phyloP scores from a whole-genome alignment of 2,329 filamentous ascomycete species.

The Chaetomium sp. region DNA sequence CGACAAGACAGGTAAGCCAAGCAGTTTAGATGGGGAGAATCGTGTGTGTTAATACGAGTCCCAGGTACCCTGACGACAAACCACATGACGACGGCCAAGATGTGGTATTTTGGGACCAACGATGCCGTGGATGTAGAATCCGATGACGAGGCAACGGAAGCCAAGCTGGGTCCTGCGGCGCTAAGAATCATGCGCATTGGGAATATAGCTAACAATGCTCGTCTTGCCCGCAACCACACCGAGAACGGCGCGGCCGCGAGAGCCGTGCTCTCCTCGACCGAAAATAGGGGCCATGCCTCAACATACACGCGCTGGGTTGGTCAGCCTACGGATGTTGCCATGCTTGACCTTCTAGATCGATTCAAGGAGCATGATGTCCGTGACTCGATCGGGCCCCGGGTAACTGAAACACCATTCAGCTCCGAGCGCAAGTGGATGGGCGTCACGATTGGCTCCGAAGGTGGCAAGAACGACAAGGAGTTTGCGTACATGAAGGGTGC shows the following conservation, averaged over 20 bases:
- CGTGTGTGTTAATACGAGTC: conserved; percentile 4
- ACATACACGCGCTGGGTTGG: conserved; percentile 89
- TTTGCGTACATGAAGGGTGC: conserved; percentile 96
- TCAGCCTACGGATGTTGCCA: conserved; percentile 96
- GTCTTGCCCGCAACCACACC: conserved; percentile 72
- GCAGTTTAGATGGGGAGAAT: conserved; percentile 15
- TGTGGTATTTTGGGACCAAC: conserved; percentile 86
- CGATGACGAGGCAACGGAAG: conserved; percentile 57
- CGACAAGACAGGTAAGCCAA: conserved; percentile 77
- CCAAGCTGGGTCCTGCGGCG: conserved; percentile 70
- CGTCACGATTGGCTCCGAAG: conserved; percentile 72
- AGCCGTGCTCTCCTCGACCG: conserved; percentile 83
- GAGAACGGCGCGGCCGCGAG: conserved; percentile 71
- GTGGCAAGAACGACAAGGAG: conserved; percentile 64
- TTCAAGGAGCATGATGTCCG: conserved; percentile 92
- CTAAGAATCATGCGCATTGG: conserved; percentile 84
- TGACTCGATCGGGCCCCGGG: conserved; percentile 78
- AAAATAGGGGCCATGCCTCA: conserved; percentile 62
- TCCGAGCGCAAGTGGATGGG: conserved; percentile 99
- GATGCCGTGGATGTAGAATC: conserved; percentile 55
- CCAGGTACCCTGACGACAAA: conserved; percentile 89
- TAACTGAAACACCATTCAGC: conserved; percentile 89
- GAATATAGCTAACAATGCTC: conserved; percentile 94
- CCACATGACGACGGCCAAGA: conserved; percentile 95
- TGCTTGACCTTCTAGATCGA: conserved; percentile 87